Evolutionary conservation across 2,329 filamentous ascomycete genomes (phyloP), one percentile per base, ranked within the genome.

Genomic region (Beauveria varroae): DNA sequence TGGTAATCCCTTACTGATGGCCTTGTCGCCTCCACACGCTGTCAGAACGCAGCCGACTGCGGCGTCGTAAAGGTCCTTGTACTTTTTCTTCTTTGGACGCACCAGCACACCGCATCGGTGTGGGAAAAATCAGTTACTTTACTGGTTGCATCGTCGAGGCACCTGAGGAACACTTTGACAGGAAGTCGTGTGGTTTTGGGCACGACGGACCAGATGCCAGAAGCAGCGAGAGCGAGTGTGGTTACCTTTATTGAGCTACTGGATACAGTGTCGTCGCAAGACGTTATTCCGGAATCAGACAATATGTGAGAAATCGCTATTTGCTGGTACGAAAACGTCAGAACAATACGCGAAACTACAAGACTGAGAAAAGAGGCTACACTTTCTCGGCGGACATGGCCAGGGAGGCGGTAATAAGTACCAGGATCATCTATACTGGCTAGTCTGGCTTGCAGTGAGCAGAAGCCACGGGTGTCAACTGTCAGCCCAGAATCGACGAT

Each of bases 161-260:
- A 74, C 22, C 67, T 47, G n/a, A 70, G 43, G 70, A 66, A 62
- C 71, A 73, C 47, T 67, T 57, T 40, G 71, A 70, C 58, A 71
- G 67, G 50, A 63, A 67, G 55, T 69, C 67, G 61, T 43, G 22
- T 55, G 60, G 26, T 64, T 60, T 12, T 67, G 62, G 24, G 67
- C 66, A 16, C 62, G 37, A 65, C 69, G 26, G 66, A 62, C 51
- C 64, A 64, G 20, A 66, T 55, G 43, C 43, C 58, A 18, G 67
- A 46, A 47, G 64, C 65, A 43, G 66, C 64, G 50, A 65, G 63
- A 12, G 68, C 52, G 44, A 67, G 28, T 37, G 69, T 26, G 41
- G 65, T 26, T 28, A 62, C 26, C 64, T 67, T 68, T 66, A 68
- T 68, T 30, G 54, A 65, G 46, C 50, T 20, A 51, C 41, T 34